Evolutionary conservation across 208 protist genomes (phyloP).

Genomic region (Naegleria fowleri): DNA sequence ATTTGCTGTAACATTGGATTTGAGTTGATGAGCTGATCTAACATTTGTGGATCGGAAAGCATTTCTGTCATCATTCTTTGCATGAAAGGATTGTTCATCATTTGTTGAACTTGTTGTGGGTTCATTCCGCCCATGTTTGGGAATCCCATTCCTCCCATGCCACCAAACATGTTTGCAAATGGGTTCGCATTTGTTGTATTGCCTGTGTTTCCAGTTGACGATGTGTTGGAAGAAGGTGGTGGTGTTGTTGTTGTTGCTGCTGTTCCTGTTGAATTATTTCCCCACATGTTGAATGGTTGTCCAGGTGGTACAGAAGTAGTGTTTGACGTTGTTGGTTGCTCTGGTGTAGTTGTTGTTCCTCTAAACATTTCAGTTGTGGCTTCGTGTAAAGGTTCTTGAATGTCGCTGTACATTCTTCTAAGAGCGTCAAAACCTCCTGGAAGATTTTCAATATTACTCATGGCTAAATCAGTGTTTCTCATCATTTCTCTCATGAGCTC

Average conservation of each 20-base stretch:
- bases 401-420: constrained; percentile 26
- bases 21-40: neutral
- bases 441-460: constrained; percentile 58
- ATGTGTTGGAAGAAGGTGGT: neutral
- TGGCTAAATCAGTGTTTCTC: constrained; percentile 57
- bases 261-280: neutral
- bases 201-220: neutral
- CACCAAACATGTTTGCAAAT: constrained; percentile 12
- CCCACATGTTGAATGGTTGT: neutral
- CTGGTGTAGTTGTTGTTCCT: neutral
- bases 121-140: neutral
- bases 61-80: constrained; percentile 27
- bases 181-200: neutral
- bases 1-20: constrained; percentile 31
- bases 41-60: constrained; percentile 10
- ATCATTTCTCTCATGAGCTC: constrained; percentile 67
- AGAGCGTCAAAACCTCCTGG: constrained; percentile 56
- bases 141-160: neutral
- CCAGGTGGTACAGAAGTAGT: neutral
- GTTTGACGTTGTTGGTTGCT: neutral
- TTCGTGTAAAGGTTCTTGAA: constrained; percentile 25
- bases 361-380: neutral
- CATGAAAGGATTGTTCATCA: constrained; percentile 33
- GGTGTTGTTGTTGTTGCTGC: neutral
- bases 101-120: neutral